These are phyloP conservation scores for Fraxinus angustifolia DNA, from an alignment of 305 asterid species.

Conservation along the genomic window DNA sequence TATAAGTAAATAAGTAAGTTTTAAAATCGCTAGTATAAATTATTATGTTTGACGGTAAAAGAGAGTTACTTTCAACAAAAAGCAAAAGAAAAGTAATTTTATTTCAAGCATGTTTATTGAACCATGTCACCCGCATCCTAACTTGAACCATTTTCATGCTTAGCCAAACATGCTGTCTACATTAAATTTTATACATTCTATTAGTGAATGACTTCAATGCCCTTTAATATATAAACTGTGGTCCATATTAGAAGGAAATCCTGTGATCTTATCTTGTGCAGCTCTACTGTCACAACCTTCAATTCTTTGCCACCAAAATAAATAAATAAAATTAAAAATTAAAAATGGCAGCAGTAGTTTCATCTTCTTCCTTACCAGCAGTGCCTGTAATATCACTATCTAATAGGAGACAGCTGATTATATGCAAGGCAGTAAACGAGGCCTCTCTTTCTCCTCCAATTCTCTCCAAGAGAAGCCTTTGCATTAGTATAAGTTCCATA, in stretches of 20 bases:
- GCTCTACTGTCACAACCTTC: constrained; percentile 40
- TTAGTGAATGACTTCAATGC: constrained; percentile 21
- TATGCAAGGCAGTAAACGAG: constrained; percentile 42
- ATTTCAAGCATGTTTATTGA: neutral
- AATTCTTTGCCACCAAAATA: constrained; percentile 41
- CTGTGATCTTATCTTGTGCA: constrained; percentile 53
- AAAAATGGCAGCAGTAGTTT: constrained; percentile 60
- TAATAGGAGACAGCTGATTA: constrained; percentile 29
- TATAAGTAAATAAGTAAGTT: neutral
- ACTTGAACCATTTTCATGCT: neutral
- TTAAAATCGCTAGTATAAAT: neutral
- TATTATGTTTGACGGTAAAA: neutral
- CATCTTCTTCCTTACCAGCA: constrained; percentile 46
- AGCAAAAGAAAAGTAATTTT: neutral
- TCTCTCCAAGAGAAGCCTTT: constrained; percentile 47
- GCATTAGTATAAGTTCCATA: constrained; percentile 30
- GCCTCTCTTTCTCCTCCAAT: constrained; percentile 18
- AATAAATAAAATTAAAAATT: neutral
- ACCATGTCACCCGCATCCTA: neutral
- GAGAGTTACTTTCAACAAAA: neutral
- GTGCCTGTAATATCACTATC: constrained; percentile 30
- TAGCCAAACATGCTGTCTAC: neutral
- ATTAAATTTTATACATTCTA: neutral
- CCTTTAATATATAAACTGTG: constrained; percentile 17
- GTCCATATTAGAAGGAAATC: constrained; percentile 40